Evolutionary conservation across 768 basidiomycete species (phyloP), one percentile per base, ranked within the genome.

Genomic region (Naganishia onofrii): DNA sequence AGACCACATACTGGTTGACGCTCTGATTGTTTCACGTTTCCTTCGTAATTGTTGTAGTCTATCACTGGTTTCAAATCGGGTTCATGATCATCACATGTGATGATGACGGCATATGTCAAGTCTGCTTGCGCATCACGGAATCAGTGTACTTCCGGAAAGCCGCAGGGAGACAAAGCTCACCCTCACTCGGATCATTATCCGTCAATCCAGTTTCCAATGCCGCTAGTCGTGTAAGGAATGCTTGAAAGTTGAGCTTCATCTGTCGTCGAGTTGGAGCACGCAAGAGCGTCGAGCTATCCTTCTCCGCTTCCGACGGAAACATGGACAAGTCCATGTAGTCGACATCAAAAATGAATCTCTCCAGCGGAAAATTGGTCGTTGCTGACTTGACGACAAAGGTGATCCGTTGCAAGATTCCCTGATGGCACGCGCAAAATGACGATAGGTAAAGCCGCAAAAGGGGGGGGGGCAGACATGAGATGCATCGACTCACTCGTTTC

Each of bases 311-410:
- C 34, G 72, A 68, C 48, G 71, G 60, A 29, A 76, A 57, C 60
- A 60, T 69, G 17, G 71, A 70, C 36, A 77, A 31, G 54, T 58
- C 78, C 87, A 94, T 88, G 78, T 85, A 89, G 71, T 89, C 88
- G n/a, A 95, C 79, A 28, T 91, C 88, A 79, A 96, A 92, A 23
- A 95, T 85, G 79, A 90, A 96, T 2, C 93, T 86, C 78, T 98
- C 94, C n/a, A 96, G 82, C 19, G 92, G 85, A 28, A 88, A 83
- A 71, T 92, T 88, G 12, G 90, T 85, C 72, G 87, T 87, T 77
- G 90, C 87, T 9, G 70, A 70, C 76, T 92, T 93, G 79, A 97
- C 88, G 36, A 93, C 89, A 7, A 97, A 82, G 2, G 91, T 85
- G 9, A 93, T 87, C 73, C 91, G 89, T 68, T 90, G 87, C 0